Conservation (phyloP, 768 basidiomycete genomes). For the Russula earlei region DNA sequence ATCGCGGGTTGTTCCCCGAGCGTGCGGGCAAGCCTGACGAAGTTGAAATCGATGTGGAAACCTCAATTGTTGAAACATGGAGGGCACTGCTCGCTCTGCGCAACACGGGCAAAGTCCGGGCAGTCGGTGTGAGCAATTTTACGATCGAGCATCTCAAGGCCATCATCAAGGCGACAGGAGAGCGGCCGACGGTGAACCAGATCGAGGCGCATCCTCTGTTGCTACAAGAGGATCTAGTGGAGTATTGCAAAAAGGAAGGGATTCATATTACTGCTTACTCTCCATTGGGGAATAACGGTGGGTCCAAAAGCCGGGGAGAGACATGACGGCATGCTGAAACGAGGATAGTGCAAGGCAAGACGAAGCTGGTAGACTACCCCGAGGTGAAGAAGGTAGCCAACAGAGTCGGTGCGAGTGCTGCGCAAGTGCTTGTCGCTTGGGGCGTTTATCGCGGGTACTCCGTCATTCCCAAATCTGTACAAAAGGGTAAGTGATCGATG, state of each 20-base stretch:
- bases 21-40: conserved; percentile 38
- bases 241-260: conserved; percentile 56
- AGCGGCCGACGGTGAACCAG: conserved; percentile 72
- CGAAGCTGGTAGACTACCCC: conserved; percentile 59
- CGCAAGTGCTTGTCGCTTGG: conserved; percentile 82
- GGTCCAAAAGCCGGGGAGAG: conserved; percentile 18
- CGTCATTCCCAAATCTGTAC: conserved; percentile 79
- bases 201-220: conserved; percentile 77
- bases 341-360: conserved; percentile 45
- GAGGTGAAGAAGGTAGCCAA: conserved; percentile 54
- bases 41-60: conserved; percentile 45
- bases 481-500: conserved; percentile 33
- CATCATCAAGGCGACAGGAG: conserved; percentile 59
- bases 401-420: conserved; percentile 53
- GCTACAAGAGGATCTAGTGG: conserved; percentile 63
- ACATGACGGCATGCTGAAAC: background rate
- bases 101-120: conserved; percentile 58
- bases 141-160: conserved; percentile 53
- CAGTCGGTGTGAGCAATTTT: conserved; percentile 82
- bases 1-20: conserved; percentile 41
- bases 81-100: conserved; percentile 65
- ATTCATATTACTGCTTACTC: conserved; percentile 64
- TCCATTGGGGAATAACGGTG: conserved; percentile 76
- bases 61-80: conserved; percentile 73
- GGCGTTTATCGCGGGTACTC: conserved; percentile 63